phyloP scores from a whole-genome alignment of 1,139 yeast genomes.

The Hansenula anomala region DNA sequence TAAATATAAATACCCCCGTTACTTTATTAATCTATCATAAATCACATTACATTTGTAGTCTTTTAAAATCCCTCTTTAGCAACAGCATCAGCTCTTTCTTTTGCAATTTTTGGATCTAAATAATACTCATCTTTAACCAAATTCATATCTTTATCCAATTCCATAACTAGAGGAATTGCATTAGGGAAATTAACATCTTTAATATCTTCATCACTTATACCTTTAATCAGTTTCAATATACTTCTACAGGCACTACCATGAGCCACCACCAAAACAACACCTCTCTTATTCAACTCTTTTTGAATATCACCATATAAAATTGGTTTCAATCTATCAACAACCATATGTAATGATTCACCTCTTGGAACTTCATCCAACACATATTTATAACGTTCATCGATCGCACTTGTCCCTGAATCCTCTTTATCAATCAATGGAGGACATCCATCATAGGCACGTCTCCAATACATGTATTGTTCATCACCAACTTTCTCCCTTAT shows the following conservation, averaged over 20 bases:
- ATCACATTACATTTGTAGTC: too few species aligned
- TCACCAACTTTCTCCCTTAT: slow-evolving; percentile 50
- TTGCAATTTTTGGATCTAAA: slow-evolving; percentile 67
- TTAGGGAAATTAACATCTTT: slow-evolving; percentile 69
- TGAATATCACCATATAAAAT: slow-evolving; percentile 42
- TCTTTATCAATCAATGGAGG: slow-evolving; percentile 52
- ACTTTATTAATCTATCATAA: too few species aligned
- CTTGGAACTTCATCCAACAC: slow-evolving; percentile 41
- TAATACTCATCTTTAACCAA: slow-evolving; percentile 47
- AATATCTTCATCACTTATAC: slow-evolving; percentile 58
- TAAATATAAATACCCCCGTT: not conserved
- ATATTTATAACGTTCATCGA: slow-evolving; percentile 44
- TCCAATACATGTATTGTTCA: slow-evolving; percentile 56
- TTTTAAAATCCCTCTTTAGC: slow-evolving; percentile 46
- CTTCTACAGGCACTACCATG: slow-evolving; percentile 79
- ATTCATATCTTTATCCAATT: slow-evolving; percentile 41
- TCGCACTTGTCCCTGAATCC: slow-evolving; percentile 22
- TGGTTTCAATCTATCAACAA: slow-evolving; percentile 56
- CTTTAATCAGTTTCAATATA: slow-evolving; percentile 51
- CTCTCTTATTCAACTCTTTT: slow-evolving; percentile 30
- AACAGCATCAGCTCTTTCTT: slow-evolving; percentile 58
- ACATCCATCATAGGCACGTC: slow-evolving; percentile 63
- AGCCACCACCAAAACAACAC: slow-evolving; percentile 57
- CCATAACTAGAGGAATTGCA: slow-evolving; percentile 66
- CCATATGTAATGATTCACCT: slow-evolving; percentile 69